Percentiles rank a stretch among this genome's conserved stretches.
phyloP scores from a whole-genome alignment of 768 basidiomycete genomes.

The Termitomyces bulborhizus region DNA sequence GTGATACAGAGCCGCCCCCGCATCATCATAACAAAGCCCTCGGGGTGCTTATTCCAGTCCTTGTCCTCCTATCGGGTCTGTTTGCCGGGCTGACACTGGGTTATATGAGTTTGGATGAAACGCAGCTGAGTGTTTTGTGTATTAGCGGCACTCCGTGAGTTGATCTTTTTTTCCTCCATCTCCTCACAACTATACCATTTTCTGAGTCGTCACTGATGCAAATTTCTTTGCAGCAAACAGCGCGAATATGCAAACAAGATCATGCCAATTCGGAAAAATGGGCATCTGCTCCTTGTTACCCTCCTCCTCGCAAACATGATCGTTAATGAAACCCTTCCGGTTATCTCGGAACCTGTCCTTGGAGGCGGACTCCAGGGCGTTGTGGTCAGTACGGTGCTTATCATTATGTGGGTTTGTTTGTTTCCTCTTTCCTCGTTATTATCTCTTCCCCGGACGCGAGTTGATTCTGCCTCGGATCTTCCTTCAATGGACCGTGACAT shows the following conservation, averaged over 20 bases:
- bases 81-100: conserved; percentile 92
- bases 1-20: background rate
- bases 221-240: conserved; percentile 50
- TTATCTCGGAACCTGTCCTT: conserved; percentile 74
- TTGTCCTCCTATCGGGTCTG: conserved; percentile 76
- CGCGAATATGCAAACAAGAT: conserved; percentile 79
- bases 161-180: background rate
- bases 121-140: conserved; percentile 82
- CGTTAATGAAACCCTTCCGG: conserved; percentile 81
- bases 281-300: conserved; percentile 77
- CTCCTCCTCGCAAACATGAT: conserved; percentile 89
- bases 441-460: too few species aligned
- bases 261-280: conserved; percentile 79
- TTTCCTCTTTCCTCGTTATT: background rate
- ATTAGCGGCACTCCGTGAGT: conserved; percentile 79
- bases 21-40: conserved; percentile 29
- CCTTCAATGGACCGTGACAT: background rate
- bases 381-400: conserved; percentile 75
- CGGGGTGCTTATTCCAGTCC: conserved; percentile 67
- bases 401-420: conserved; percentile 74
- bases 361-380: conserved; percentile 78
- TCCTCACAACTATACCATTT: background rate
- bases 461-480: background rate
- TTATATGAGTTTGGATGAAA: conserved; percentile 91
- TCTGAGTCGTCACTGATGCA: too few species aligned